These are phyloP conservation scores for Colletotrichum nymphaeae DNA, from an alignment of 2,329 filamentous ascomycete genomes.

Conservation along the genomic window DNA sequence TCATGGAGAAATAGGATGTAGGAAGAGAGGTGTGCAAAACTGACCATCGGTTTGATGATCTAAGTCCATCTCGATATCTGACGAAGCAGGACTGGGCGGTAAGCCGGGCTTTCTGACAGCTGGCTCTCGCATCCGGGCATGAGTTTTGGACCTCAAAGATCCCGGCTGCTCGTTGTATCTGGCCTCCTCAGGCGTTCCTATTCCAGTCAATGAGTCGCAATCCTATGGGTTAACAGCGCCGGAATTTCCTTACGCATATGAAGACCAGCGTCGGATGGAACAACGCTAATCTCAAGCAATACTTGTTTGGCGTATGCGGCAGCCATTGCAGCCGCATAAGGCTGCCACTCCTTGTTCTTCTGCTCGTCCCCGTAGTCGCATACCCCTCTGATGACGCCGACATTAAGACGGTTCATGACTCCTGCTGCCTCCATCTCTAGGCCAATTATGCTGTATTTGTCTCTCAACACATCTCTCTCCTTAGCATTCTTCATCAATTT, in stretches of 20 bases:
- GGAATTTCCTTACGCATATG: no score
- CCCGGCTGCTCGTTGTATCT: no score
- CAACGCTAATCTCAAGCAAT: no score
- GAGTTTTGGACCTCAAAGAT: no score
- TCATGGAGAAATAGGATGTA: neutral
- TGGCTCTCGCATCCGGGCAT: no score
- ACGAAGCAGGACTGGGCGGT: neutral
- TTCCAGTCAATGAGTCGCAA: no score
- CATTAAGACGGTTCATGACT: constrained; percentile 46
- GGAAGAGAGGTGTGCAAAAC: neutral
- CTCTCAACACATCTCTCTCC: constrained; percentile 40
- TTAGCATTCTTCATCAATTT: constrained; percentile 44
- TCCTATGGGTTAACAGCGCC: no score
- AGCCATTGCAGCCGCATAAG: constrained; percentile 48
- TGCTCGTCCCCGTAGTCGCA: constrained; percentile 48
- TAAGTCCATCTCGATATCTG: neutral
- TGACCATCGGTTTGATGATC: neutral
- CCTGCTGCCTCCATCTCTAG: constrained; percentile 49
- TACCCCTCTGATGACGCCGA: constrained; percentile 46
- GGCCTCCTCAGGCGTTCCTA: no score
- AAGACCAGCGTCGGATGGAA: no score
- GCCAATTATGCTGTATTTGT: constrained; percentile 44
- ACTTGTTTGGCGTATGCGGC: constrained; percentile 40
- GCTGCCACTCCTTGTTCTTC: constrained; percentile 49
- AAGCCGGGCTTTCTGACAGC: neutral